Base-by-base conservation (phyloP, 257 asterid species). In the Coffea eugenioides region DNA sequence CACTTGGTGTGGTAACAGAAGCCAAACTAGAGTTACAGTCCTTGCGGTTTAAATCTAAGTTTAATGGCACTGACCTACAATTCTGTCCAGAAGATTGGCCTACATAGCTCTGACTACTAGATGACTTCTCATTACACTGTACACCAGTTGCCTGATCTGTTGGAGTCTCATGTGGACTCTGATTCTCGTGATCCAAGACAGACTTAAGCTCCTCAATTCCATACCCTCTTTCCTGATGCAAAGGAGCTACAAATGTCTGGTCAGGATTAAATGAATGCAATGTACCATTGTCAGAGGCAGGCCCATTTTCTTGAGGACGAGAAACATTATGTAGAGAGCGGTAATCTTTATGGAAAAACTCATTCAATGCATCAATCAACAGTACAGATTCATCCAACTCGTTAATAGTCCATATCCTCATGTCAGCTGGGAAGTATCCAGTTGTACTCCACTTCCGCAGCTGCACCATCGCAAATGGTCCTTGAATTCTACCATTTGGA, bases 381-480 rank as follows among this genome's bases (percentile, higher is more conserved):
- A 89, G 93, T 81, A 96, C 25, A 0, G 97, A 92, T 76, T 90
- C 97, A 13, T 88, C 90, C 67, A 88, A 91, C 84, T 94, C 97
- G 7, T 92, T 91, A 80, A 84, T 85, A 69, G 91, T 88, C 99
- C 98, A 96, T 86, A 96, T 91, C 88, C 94, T 92, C 98, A 94
- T 89, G 69, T 90, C 90, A 71, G 89, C 87, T 74, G 98, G 98
- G 79, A 96, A 92, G 49, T 94, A 87, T 77, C 97, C 97, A 6
- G 97, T 92, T 64, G 88, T 90, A 79, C 88, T 94, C 99, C 98
- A 92, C 83, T 78, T 90, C 75, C 95, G 87, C 76, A 96, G 89
- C 90, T 94, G 93, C 85, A 89, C 74, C 92, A 96, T 90, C 69
- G 97, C 82, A 89, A 96, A 96, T 72, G 99, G 98, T 54, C 99